Evolutionary conservation across 805 yeast species (phyloP), one percentile per base, ranked within the genome.

Genomic region (Saccharomycopsis sp.): DNA sequence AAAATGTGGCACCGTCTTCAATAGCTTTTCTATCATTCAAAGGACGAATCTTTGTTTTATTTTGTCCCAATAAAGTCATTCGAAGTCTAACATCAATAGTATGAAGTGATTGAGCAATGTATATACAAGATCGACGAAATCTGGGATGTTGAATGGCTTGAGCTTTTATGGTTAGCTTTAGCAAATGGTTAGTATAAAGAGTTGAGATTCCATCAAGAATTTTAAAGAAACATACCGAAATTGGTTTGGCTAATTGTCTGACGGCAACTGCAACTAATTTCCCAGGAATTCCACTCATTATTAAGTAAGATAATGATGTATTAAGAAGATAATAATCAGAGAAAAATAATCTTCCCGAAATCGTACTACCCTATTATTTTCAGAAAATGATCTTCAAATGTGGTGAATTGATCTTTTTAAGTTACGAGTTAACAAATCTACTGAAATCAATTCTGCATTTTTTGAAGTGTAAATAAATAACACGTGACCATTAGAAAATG

Each of bases 221-320:
- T 21, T 23, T 17, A 34, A 20, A 3, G 8, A 3, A 6, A 58
- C 67, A 39, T 49, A 63, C 69, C 3, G 89, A 85, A 23, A 84
- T 68, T 1, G 95, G 95, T 55, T 80, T 83, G 28, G 94, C 79
- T 32, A 84, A 63, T 28, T 89, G 84, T 47, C 88, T 60, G 5
- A 83, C 72, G 40, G 82, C 66, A 40, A 84, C 67, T 19, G 88
- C 70, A 9, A 85, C 74, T 49, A 84, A 61, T 55, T 84, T 84
- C 36, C 83, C 66, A 8, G 88, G 86, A 28, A 84, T 70, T 20
- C 81, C 74, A 61, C 89, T 82, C 92, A 83, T 81, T n/a, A n/a
- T n/a, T n/a, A n/a, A n/a, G n/a, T n/a, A n/a, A n/a, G n/a, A n/a
- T n/a, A n/a, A n/a, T n/a, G n/a, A n/a, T n/a, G n/a, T n/a, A n/a